These are phyloP conservation scores for Sclerotinia subarctica DNA, from an alignment of 2,329 filamentous ascomycete species.

Conservation along the genomic window DNA sequence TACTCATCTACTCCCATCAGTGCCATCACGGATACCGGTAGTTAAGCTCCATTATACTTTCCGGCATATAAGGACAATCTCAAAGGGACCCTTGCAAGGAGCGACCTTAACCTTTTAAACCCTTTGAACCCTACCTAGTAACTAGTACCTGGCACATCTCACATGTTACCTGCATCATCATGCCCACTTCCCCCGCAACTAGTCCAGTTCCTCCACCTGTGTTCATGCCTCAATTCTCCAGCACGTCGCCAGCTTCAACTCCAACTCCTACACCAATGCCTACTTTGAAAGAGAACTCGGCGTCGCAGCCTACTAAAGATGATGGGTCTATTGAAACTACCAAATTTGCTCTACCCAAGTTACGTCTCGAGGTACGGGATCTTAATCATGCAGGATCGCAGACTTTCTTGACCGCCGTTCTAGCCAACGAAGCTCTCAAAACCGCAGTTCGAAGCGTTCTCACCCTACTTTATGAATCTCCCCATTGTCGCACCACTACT, in stretches of 20 bases:
- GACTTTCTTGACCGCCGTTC: conserved; percentile 65
- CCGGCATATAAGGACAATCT: neutral
- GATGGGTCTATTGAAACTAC: conserved; percentile 9
- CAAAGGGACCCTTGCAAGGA: conserved; percentile 15
- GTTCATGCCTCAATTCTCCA: conserved; percentile 33
- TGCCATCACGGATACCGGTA: neutral
- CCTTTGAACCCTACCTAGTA: neutral
- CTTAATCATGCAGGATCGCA: conserved; percentile 57
- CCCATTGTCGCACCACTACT: conserved; percentile 41
- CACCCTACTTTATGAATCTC: conserved; percentile 63
- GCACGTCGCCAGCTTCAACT: conserved; percentile 19
- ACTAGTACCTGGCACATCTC: neutral
- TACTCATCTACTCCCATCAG: neutral
- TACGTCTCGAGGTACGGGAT: conserved; percentile 59
- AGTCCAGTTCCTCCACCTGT: conserved; percentile 27
- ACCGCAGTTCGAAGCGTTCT: conserved; percentile 66
- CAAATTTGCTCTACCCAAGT: conserved; percentile 49
- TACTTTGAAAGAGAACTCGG: conserved; percentile 13
- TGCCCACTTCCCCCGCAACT: conserved; percentile 26
- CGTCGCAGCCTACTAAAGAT: conserved; percentile 4
- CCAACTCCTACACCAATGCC: conserved; percentile 25
- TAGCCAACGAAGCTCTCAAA: conserved; percentile 60
- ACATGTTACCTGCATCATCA: conserved; percentile 20
- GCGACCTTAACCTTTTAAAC: neutral
- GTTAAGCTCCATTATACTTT: neutral